phyloP scores from a whole-genome alignment of 306 rosid genomes.

The barrel medic (Medicago truncatula) region MtrunA17r5.0-ANR NC_053044.1:42707501-42708000 shows the following conservation, averaged over 20 bases:
- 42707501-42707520: conserved; percentile 7
- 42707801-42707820: conserved; percentile 4
- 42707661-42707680: background rate
- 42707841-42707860: background rate
- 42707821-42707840: background rate
- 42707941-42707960: conserved; percentile 13
- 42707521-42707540: conserved; percentile 1
- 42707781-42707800: conserved; percentile 1
- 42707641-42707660: conserved; percentile 6
- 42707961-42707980: background rate
- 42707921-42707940: background rate
- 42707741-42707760: background rate
- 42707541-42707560: conserved; percentile 29
- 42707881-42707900: conserved; percentile 8
- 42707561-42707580: conserved; percentile 3
- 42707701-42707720: conserved; percentile 11
- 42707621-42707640: conserved; percentile 40
- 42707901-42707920: background rate
- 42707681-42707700: background rate
- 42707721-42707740: background rate
- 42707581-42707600: conserved; percentile 13
- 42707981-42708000: conserved; percentile 15
- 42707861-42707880: conserved; percentile 1
- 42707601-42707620: conserved; percentile 67
- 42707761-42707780: conserved; percentile 18